Evolutionary conservation across 202 grass and related monocot genomes (phyloP), one percentile per base, ranked within the genome.

Genomic region (Thinopyrum obtusiflorum): DNA sequence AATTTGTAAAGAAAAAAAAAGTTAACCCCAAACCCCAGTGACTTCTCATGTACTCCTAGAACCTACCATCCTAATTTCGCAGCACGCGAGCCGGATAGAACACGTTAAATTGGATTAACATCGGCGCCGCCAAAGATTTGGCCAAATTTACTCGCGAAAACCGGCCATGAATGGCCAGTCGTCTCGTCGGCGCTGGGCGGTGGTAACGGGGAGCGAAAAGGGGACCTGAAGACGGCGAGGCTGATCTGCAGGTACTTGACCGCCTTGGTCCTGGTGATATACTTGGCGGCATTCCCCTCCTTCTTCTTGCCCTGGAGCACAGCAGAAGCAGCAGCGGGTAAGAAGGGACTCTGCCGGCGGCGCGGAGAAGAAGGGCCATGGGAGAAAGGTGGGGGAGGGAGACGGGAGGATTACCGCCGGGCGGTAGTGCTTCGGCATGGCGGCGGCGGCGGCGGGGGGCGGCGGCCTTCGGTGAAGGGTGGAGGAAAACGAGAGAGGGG

Each of bases 281-380:
- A 99, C 89, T 94, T 97, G n/a, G 92, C 97, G 8, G 90, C 92
- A 44, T 97, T 99, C 75, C 97, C 93, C 78, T 99, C 93, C 87
- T 99, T 99, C 83, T 92, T 96, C 93, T 94, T 99, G 40, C 90
- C 93, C 93, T 95, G 51, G 9, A 64, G 0, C 60, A 51, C 18
- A 49, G 14, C 37, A 61, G 37, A 68, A 79, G 86, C 11, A 75
- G 27, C 74, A 6, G 1, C 49, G 6, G 49, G 49, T 51, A 0
- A 0, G 87, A n/a, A 80, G 78, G 39, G 25, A 62, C 40, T 53
- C 18, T 4, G 44, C 72, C 13, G 79, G 31, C 15, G 0, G 7
- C 9, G 13, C 17, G 63, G 2, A 15, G 15, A 21, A 49, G 5
- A 27, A 23, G 6, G 15, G 13, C 2, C 40, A 29, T 1, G 68